A percentile compares a stretch with the other conserved stretches of the same genome.
phyloP scores from a whole-genome alignment of 441 rosid species.

The Corymbia citriodora region DNA sequence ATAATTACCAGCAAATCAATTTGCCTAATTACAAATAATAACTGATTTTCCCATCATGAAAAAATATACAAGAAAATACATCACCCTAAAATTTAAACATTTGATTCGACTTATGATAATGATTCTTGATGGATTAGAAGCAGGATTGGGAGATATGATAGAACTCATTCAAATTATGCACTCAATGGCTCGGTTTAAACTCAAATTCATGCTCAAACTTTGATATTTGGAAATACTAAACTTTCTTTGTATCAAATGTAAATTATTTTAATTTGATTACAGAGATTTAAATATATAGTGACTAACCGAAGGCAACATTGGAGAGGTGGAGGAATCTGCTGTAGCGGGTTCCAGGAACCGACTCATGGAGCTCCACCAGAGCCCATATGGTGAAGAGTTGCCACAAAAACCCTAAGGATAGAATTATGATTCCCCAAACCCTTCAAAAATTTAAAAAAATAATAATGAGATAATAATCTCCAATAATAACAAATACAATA shows the following conservation, averaged over 20 bases:
- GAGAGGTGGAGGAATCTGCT: slow-evolving; percentile 50
- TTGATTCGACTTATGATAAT: background rate
- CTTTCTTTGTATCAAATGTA: background rate
- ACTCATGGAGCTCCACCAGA: slow-evolving; percentile 47
- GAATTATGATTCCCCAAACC: slow-evolving; percentile 36
- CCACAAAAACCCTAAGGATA: slow-evolving; percentile 35
- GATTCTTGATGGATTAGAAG: background rate
- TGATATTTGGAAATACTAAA: background rate
- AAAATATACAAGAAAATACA: background rate
- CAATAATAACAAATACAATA: background rate
- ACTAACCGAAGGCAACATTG: slow-evolving; percentile 40
- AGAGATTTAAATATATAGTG: background rate
- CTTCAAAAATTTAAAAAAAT: slow-evolving; percentile 14
- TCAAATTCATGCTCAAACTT: no score
- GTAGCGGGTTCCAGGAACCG: slow-evolving; percentile 24
- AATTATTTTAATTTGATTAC: background rate
- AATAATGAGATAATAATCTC: background rate
- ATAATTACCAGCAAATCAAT: background rate
- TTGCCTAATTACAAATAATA: background rate
- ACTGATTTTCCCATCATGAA: background rate
- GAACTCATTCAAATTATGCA: no score
- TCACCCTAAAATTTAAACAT: background rate
- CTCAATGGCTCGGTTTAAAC: no score
- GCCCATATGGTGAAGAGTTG: slow-evolving; percentile 56
- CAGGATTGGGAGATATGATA: no score